phyloP scores from a whole-genome alignment of 805 yeast species.

The Priceomyces fermenticarens region DNA sequence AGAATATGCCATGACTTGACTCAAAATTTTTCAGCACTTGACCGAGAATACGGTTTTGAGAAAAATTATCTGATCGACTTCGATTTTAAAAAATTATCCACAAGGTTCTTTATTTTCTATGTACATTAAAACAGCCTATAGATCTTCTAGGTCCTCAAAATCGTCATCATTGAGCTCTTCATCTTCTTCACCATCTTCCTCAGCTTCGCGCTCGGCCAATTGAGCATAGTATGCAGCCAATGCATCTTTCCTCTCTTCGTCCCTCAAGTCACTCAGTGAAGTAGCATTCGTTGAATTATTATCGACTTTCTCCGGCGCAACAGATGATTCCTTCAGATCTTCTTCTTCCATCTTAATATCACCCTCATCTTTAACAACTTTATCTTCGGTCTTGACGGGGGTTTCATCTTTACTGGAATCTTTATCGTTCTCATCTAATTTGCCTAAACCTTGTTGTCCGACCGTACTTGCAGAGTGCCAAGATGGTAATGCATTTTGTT shows the following conservation, averaged over 20 bases:
- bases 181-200: slow-evolving; percentile 56
- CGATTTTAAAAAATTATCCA: neutral
- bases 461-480: slow-evolving; percentile 95
- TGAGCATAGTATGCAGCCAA: slow-evolving; percentile 67
- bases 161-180: slow-evolving; percentile 40
- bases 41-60: neutral
- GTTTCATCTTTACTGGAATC: slow-evolving; percentile 17
- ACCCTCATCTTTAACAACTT: slow-evolving; percentile 9
- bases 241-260: slow-evolving; percentile 70
- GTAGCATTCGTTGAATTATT: slow-evolving; percentile 12
- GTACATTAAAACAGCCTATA: slow-evolving; percentile 1
- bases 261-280: slow-evolving; percentile 43
- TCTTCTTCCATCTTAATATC: slow-evolving; percentile 4
- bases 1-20: neutral
- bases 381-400: slow-evolving; percentile 16
- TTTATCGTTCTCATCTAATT: slow-evolving; percentile 48
- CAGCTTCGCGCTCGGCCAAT: slow-evolving; percentile 65
- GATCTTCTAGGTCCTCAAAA: slow-evolving; percentile 25
- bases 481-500: slow-evolving; percentile 92
- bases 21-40: slow-evolving; percentile 2
- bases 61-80: neutral
- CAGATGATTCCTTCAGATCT: slow-evolving; percentile 4
- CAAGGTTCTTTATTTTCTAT: neutral
- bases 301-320: slow-evolving; percentile 10
- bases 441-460: slow-evolving; percentile 61